phyloP scores from a whole-genome alignment of 1,139 yeast species.

The Saccharomyces hybrid region DNA sequence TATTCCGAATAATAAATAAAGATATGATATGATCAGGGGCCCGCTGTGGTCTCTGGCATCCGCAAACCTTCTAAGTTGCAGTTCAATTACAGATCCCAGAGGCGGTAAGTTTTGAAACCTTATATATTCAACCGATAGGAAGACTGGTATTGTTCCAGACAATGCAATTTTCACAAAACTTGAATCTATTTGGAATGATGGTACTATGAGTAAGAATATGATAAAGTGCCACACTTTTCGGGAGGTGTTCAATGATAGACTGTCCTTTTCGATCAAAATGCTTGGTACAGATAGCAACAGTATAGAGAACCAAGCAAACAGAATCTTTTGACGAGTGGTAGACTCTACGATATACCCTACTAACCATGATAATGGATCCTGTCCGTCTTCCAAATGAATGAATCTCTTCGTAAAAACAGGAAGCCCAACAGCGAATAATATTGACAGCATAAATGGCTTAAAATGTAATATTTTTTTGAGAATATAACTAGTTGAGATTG shows the following conservation, averaged over 20 bases:
- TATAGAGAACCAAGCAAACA: constrained; percentile 30
- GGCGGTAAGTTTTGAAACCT: constrained; percentile 45
- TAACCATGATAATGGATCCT: constrained; percentile 32
- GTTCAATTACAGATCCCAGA: constrained; percentile 34
- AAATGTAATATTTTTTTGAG: constrained; percentile 7
- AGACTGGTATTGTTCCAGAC: constrained; percentile 35
- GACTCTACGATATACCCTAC: constrained; percentile 24
- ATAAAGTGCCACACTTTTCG: constrained; percentile 47
- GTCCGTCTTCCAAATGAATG: constrained; percentile 13
- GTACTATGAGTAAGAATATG: constrained; percentile 35
- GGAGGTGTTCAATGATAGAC: constrained; percentile 41
- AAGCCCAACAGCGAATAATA: constrained; percentile 19
- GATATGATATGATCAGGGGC: constrained; percentile 59
- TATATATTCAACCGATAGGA: constrained; percentile 38
- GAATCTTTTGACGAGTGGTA: constrained; percentile 23
- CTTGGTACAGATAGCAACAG: constrained; percentile 33
- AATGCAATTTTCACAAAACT: constrained; percentile 40
- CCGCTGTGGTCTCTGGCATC: constrained; percentile 56
- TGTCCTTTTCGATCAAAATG: constrained; percentile 30
- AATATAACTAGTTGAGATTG: constrained; percentile 22
- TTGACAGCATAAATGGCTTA: constrained; percentile 13
- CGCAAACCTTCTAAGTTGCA: constrained; percentile 46
- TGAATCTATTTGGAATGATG: constrained; percentile 39
- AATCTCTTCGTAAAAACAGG: constrained; percentile 25
- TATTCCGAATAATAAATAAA: constrained; percentile 55